Conservation (phyloP, 208 protist genomes). For the Leptomonas pyrrhocoris region DNA sequence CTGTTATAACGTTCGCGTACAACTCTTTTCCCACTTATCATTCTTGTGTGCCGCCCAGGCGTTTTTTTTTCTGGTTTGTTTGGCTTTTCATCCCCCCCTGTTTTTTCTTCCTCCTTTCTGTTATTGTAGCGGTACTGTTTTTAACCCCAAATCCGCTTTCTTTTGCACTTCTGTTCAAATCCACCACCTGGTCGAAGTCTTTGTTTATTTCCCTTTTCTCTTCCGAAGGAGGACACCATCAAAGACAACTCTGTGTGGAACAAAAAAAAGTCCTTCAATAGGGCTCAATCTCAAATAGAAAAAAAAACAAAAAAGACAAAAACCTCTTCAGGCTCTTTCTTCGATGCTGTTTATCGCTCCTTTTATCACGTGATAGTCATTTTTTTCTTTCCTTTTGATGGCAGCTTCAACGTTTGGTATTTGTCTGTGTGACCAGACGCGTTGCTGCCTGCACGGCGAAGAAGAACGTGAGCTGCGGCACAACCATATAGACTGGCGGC, state of each 20-base stretch:
- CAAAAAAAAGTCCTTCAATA: slow-evolving; percentile 14
- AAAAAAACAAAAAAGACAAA: slow-evolving; percentile 12
- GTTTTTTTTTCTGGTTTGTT: not conserved
- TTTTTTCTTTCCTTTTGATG: too few species aligned
- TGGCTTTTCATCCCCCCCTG: not conserved
- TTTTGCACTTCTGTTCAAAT: not conserved
- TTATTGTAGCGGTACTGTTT: not conserved
- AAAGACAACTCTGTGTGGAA: not conserved
- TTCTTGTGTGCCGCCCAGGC: not conserved
- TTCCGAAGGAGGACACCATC: not conserved
- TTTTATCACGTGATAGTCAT: not conserved
- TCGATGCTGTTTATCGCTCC: not conserved
- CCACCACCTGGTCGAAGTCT: not conserved
- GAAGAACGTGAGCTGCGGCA: not conserved
- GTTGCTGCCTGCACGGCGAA: not conserved
- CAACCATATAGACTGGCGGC: slow-evolving; percentile 10
- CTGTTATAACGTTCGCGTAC: slow-evolving; percentile 2
- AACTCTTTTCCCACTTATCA: not conserved
- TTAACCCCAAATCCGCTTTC: not conserved
- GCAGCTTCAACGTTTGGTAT: not conserved
- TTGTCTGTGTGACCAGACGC: not conserved
- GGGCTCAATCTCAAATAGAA: slow-evolving; percentile 13
- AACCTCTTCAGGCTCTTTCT: not conserved
- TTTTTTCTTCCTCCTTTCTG: slow-evolving; percentile 6
- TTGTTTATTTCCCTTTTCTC: not conserved